phyloP scores from a whole-genome alignment of 345 rosid species.

The Salix purpurea region DNA sequence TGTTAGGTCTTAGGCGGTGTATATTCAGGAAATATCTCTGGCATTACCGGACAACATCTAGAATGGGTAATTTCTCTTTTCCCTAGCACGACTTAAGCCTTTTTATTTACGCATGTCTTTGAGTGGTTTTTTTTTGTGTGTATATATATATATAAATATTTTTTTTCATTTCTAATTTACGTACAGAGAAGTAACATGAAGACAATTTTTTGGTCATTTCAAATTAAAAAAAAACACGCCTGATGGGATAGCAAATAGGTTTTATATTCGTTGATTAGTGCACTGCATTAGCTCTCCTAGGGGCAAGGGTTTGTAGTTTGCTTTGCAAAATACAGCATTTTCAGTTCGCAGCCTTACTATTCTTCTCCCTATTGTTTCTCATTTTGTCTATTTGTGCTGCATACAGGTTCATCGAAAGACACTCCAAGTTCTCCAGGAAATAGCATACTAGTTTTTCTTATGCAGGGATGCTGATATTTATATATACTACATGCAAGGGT shows the following conservation, averaged over 20 bases:
- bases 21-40: conserved; percentile 70
- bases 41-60: conserved; percentile 88
- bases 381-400: conserved; percentile 11
- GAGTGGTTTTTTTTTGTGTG: not conserved
- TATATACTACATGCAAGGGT: no score
- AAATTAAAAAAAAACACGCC: not conserved
- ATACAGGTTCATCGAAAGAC: conserved; percentile 84
- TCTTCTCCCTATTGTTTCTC: not conserved
- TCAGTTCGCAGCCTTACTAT: not conserved
- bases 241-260: not conserved
- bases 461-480: not conserved
- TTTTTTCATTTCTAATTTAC: not conserved
- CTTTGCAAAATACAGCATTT: not conserved
- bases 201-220: not conserved
- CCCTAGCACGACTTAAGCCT: not conserved
- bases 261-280: not conserved
- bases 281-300: not conserved
- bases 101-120: not conserved
- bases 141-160: no score
- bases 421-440: conserved; percentile 74
- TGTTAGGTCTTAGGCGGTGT: conserved; percentile 83
- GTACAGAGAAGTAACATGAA: not conserved
- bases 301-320: not conserved
- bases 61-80: conserved; percentile 67
- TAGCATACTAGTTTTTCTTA: conserved; percentile 51